Evolutionary conservation across 129 eudicot species (phyloP), one percentile per base, ranked within the genome.

Genomic region (Escallonia herrerae): DNA sequence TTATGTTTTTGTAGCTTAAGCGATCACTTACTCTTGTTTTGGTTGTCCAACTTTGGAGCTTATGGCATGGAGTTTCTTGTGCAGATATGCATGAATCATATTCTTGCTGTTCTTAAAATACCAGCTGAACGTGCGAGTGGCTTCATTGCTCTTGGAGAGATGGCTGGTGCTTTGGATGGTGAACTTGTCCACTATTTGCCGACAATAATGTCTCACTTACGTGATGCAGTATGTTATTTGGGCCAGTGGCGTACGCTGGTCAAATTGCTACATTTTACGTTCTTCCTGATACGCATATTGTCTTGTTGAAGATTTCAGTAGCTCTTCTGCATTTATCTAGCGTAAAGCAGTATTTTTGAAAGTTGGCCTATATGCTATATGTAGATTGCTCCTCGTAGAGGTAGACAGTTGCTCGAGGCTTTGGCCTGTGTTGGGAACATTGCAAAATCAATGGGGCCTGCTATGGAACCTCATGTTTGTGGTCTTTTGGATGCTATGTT

Each of bases 141-240:
- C 60, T 91, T 91, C 73, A 85, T 85, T 75, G 98, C 98, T 65
- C 96, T 91, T 64, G 98, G 98, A 67, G 98, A 91, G 90, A 91
- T 91, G 98, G 96, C 98, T 79, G 98, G 98, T 81, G 98, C 98
- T 71, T 83, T 91, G 95, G 98, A 91, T 54, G 98, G 98, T 58
- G 96, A 91, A 81, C 87, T 91, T 50, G 78, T 77, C 65, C 70
- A 85, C 82, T 91, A 91, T 86, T 85, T 91, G 98, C 98, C 98
- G 95, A 91, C 91, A 85, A 87, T 91, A 87, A 88, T 87, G 56
- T 72, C 95, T 79, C 96, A 91, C 79, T 65, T 91, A 64, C 96
- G 96, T 76, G 98, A 91, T 67, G 98, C 98, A 58, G 98, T 91
- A 86, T 66, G 91, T 78, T 63, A 14, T 57, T 46, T 43, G 45